Evolutionary conservation across 768 basidiomycete species (phyloP).

Genomic region (Auriscalpium orientale): DNA sequence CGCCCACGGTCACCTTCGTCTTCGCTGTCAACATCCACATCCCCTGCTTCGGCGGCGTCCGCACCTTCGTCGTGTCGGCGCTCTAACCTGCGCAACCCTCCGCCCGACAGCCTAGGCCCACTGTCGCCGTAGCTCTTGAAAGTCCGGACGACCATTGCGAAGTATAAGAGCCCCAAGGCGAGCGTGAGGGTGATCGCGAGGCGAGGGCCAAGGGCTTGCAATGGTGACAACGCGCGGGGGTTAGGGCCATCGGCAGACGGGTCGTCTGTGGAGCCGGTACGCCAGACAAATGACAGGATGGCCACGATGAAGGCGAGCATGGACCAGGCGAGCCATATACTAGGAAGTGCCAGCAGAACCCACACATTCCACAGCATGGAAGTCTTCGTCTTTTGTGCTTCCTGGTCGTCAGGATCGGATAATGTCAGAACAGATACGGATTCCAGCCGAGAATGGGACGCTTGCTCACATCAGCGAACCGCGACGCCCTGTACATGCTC

Average conservation of each 20-base stretch:
- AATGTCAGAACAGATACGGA: background rate
- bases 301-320: constrained; percentile 58
- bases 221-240: constrained; percentile 26
- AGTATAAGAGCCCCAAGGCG: constrained; percentile 51
- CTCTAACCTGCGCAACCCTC: background rate
- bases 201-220: constrained; percentile 42
- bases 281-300: constrained; percentile 64
- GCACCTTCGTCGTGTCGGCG: background rate
- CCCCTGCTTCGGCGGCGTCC: background rate
- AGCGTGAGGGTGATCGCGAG: constrained; percentile 49
- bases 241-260: constrained; percentile 17
- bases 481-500: constrained; percentile 61
- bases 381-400: constrained; percentile 45
- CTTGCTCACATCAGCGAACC: constrained; percentile 56
- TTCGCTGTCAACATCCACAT: background rate
- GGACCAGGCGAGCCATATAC: constrained; percentile 68
- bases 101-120: constrained; percentile 2
- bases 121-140: constrained; percentile 48
- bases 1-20: constrained; percentile 5
- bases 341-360: constrained; percentile 60
- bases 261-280: constrained; percentile 44
- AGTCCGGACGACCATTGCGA: constrained; percentile 53
- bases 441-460: background rate
- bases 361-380: constrained; percentile 59
- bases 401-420: constrained; percentile 28